Base-by-base conservation (phyloP, 768 basidiomycete species). In the Gelatoporia subvermispora region DNA sequence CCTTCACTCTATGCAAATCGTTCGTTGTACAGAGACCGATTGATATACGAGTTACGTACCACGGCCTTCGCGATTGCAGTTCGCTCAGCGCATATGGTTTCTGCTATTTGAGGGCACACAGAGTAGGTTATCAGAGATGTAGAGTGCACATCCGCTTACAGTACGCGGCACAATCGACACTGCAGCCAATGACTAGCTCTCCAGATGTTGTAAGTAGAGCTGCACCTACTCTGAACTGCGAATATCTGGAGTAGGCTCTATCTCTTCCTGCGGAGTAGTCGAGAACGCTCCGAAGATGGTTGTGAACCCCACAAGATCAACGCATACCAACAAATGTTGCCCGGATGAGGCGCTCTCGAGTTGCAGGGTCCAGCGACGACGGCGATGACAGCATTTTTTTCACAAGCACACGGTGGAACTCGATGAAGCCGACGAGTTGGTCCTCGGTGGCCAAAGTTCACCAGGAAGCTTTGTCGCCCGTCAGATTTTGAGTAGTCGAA, bases 171-270 rank as follows among this genome's bases (percentile, higher is more conserved):
- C 94, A 95, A 71, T 98, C 95, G 51, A 97, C 77, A 62, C 95
- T 97, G 31, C 86, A 84, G 7, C 94, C 93, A 48, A 77, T 83
- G 49, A 94, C 79, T 17, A 94, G 78, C 8, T 69, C 64, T 0
- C 88, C 88, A 42, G 85, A 78, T 0, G 74, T 59, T 2, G 81
- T 70, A 15, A 96, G 66, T 9, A 96, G 67, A 1, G 92, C 88
- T 0, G 93, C 93, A 0, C 95, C 94, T n/a, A 96, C 94, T 8
- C 85, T 81, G 62, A 98, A 95, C 21, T 89, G 83, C 22, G 90
- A 93, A 68, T 96, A 96, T 0, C 82, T 89, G 23, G 38, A 20
- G 38, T 95, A 93, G 0, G 86, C 76, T 31, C 75, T 69, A 49
- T 84, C 69, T 62, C 81, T 85, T 13, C 81, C 86, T 88, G 31